Base-by-base conservation (phyloP, 2,329 filamentous ascomycete genomes). In the Epichloe brachyelytri region DNA sequence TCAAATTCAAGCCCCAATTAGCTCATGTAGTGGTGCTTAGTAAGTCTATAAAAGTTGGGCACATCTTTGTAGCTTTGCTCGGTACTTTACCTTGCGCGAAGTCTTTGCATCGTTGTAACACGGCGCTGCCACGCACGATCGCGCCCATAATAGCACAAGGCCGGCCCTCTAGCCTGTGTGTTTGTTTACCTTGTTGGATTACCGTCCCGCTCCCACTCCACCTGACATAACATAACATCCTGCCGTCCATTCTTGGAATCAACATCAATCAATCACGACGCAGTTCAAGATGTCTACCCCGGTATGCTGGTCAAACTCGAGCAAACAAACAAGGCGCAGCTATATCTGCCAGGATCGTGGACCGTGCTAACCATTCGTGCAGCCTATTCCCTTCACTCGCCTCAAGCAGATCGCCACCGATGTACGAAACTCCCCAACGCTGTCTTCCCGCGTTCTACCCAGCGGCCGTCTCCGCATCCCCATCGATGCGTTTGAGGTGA, bases 361-460 rank as follows among this genome's bases (percentile, higher is more conserved):
- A 33, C 5, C 36, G 36, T 34, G 38, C 43, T 43, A 38, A 47
- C 22, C 5, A 30, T 26, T 17, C 6, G 10, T 34, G 37, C 62
- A 91, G 86, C 88, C 88, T 54, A 78, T 95, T 61, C 77, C 86
- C 54, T 77, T 82, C 59, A 83, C 81, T 62, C 78, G 88, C 58
- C 79, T 95, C 58, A 86, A 85, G 72, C 86, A 93, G 73, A 91
- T 95, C 66, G 84, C 86, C 60, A 82, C 80, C 65, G 85, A 91
- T 75, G 87, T 91, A 77, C 63, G 80, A 72, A 54, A 15, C 40
- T 40, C 51, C 53, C 52, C 26, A 30, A 30, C 48, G 15, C n/a
- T 33, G 20, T 36, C n/a, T 36, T 17, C 15, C 4, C 2, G 34
- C 46, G 46, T 26, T 43, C 15, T 20, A n/a, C 36, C 15, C 19